Evolutionary conservation across 75 land plant genomes (phyloP).

Genomic region (Azolla pinnata): DNA sequence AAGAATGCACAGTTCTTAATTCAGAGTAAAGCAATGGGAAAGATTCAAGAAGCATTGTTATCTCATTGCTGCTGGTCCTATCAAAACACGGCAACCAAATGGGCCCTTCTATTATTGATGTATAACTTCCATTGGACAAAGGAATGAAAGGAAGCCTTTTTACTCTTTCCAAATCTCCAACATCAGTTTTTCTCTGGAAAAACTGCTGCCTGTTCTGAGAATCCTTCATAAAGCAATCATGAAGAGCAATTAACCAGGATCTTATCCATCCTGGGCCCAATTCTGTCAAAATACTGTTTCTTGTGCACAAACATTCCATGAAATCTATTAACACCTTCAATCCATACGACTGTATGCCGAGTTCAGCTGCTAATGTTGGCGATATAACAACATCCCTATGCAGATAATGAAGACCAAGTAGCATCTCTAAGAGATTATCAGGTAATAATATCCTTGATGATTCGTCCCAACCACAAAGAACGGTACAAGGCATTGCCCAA

Average conservation of each 20-base stretch:
- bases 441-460: constrained; percentile 44
- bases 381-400: constrained; percentile 52
- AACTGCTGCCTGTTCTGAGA: not conserved
- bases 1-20: constrained; percentile 55
- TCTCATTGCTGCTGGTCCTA: constrained; percentile 16
- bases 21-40: constrained; percentile 51
- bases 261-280: constrained; percentile 62
- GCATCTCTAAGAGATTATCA: constrained; percentile 46
- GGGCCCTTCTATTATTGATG: constrained; percentile 57
- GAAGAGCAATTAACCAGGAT: constrained; percentile 52
- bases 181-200: not conserved
- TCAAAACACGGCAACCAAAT: constrained; percentile 70
- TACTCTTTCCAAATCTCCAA: constrained; percentile 1
- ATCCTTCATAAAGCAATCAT: constrained; percentile 17
- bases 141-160: constrained; percentile 57
- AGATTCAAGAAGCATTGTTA: constrained; percentile 14
- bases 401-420: constrained; percentile 67
- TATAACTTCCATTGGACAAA: constrained; percentile 58
- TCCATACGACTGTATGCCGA: constrained; percentile 71
- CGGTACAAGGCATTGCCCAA: constrained; percentile 77
- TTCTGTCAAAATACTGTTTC: constrained; percentile 24
- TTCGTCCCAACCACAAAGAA: constrained; percentile 63
- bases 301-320: constrained; percentile 39
- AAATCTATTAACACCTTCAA: constrained; percentile 43
- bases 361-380: constrained; percentile 54